phyloP scores from a whole-genome alignment of 2,329 filamentous ascomycete genomes.

The Cytospora schulzeri region DNA sequence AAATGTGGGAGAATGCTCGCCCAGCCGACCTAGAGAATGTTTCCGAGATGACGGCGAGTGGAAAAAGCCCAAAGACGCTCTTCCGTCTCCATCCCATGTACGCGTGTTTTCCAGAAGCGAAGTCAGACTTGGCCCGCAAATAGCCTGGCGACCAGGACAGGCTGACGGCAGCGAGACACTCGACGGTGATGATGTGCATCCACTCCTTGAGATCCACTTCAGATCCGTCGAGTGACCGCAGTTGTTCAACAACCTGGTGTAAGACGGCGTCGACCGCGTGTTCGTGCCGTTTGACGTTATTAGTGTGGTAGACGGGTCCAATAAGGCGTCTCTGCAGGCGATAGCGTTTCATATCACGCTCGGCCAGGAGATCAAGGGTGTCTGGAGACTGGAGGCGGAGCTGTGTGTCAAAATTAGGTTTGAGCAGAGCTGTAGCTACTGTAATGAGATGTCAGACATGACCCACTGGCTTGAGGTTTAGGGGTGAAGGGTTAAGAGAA shows the following conservation, averaged over 20 bases:
- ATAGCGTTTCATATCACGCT: conserved; percentile 50
- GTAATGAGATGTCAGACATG: neutral
- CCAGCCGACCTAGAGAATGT: conserved; percentile 41
- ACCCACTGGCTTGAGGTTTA: neutral
- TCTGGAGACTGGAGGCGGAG: conserved; percentile 42
- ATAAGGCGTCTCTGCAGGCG: conserved; percentile 52
- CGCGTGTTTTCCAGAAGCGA: conserved; percentile 49
- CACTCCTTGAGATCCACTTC: conserved; percentile 54
- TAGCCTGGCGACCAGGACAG: conserved; percentile 56
- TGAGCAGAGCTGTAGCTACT: conserved; percentile 51
- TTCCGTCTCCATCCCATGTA: conserved; percentile 56
- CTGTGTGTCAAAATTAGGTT: conserved; percentile 44
- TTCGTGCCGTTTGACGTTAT: conserved; percentile 47
- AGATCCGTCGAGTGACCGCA: conserved; percentile 41
- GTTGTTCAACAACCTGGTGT: conserved; percentile 37
- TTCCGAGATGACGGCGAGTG: conserved; percentile 42
- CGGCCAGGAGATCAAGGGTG: conserved; percentile 54
- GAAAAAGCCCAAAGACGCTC: conserved; percentile 55
- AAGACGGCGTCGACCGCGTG: conserved; percentile 45
- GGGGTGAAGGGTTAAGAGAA: neutral
- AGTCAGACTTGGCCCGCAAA: conserved; percentile 46
- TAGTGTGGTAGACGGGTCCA: conserved; percentile 49
- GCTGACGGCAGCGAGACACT: conserved; percentile 52
- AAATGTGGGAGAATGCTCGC: conserved; percentile 45
- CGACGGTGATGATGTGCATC: conserved; percentile 59